phyloP scores from a whole-genome alignment of 306 rosid species.

The Vigna reflexopilosa region DNA sequence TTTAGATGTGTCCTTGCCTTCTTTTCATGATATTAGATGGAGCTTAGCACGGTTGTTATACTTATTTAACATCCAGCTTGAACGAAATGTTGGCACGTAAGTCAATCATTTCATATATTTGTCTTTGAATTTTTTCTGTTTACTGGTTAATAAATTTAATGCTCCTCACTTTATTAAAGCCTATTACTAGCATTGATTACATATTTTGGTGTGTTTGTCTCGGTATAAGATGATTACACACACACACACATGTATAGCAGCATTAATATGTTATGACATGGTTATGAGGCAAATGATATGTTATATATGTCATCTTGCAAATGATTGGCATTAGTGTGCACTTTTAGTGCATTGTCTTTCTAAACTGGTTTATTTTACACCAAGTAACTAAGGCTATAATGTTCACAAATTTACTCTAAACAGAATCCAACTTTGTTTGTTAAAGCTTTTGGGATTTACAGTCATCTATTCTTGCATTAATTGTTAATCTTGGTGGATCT shows the following conservation, averaged over 20 bases:
- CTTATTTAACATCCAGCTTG: slow-evolving; percentile 84
- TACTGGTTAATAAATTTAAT: slow-evolving; percentile 17
- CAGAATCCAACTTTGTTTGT: slow-evolving; percentile 16
- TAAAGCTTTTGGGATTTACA: not conserved
- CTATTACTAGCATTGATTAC: not conserved
- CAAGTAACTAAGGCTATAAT: not conserved
- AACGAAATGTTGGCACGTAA: slow-evolving; percentile 96
- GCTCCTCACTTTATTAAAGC: slow-evolving; percentile 27
- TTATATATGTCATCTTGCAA: no score
- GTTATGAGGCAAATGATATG: no score
- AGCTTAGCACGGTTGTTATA: slow-evolving; percentile 74
- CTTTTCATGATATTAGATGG: slow-evolving; percentile 74
- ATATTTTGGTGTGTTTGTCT: not conserved
- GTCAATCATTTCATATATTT: slow-evolving; percentile 51
- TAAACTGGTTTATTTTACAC: no score
- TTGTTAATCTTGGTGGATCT: slow-evolving; percentile 23
- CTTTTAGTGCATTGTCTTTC: no score
- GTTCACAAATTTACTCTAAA: slow-evolving; percentile 9
- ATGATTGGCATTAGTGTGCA: no score
- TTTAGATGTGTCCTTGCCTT: slow-evolving; percentile 82
- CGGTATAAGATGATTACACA: not conserved
- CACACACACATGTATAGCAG: no score
- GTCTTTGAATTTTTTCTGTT: slow-evolving; percentile 20
- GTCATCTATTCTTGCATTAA: slow-evolving; percentile 25
- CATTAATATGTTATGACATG: no score